Conservation (phyloP, 169 alveolate species). For the Besnoitia besnoiti region DNA sequence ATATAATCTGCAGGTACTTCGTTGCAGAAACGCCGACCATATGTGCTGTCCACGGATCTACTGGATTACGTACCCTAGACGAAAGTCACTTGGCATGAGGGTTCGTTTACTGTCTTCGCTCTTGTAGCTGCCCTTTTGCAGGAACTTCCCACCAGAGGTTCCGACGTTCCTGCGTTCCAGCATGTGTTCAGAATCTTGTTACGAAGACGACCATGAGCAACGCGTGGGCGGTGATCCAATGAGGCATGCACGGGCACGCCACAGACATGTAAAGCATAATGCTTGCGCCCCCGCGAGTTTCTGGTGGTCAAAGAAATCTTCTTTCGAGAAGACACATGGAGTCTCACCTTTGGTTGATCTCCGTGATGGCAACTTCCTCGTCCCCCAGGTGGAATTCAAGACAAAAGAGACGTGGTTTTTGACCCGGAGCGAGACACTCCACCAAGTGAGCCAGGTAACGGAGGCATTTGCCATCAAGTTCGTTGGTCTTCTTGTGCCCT, state of each 20-base stretch:
- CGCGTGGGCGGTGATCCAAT: too few relatives aligned
- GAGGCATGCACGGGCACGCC: too few relatives aligned
- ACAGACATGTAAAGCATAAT: too few relatives aligned
- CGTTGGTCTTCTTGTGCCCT: slow-evolving; percentile 81
- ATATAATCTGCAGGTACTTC: not conserved
- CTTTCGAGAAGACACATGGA: too few relatives aligned
- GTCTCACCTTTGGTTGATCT: slow-evolving; percentile 57
- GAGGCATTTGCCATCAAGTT: slow-evolving; percentile 81
- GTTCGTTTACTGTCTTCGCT: slow-evolving; percentile 79
- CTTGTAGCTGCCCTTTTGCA: slow-evolving; percentile 81
- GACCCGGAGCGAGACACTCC: slow-evolving; percentile 83
- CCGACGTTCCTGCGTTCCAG: slow-evolving; percentile 86
- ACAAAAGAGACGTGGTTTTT: slow-evolving; percentile 55
- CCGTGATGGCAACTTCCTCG: slow-evolving; percentile 82
- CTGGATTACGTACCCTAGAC: slow-evolving; percentile 73
- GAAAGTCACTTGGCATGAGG: slow-evolving; percentile 80
- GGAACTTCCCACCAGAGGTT: slow-evolving; percentile 84
- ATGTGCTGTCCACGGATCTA: not conserved
- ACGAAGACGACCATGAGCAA: too few relatives aligned
- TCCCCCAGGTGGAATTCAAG: slow-evolving; percentile 68
- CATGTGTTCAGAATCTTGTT: too few relatives aligned
- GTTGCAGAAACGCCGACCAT: not conserved
- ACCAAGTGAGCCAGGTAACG: slow-evolving; percentile 83
- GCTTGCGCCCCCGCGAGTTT: too few relatives aligned
- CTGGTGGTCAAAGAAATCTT: not conserved